phyloP scores from a whole-genome alignment of 495 filamentous ascomycete genomes.

The Penicillium atrosanguineum region DNA sequence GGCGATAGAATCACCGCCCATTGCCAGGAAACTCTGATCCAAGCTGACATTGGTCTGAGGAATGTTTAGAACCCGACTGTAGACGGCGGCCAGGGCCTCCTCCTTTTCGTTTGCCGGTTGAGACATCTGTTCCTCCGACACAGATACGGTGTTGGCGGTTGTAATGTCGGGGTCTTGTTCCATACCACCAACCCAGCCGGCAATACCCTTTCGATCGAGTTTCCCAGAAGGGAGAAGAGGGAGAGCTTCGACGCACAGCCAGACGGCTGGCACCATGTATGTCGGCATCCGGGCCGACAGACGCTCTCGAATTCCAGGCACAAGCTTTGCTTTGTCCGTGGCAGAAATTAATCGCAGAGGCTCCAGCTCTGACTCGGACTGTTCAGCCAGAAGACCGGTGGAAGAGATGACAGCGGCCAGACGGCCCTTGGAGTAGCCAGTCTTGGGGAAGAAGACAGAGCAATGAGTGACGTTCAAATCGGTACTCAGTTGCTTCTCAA shows the following conservation, averaged over 20 bases:
- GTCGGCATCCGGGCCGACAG: slow-evolving; percentile 36
- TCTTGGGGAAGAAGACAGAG: slow-evolving; percentile 42
- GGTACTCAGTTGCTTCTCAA: slow-evolving; percentile 52
- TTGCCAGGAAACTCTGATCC: slow-evolving; percentile 58
- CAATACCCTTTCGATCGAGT: slow-evolving; percentile 45
- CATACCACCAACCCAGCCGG: slow-evolving; percentile 34
- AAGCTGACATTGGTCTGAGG: slow-evolving; percentile 43
- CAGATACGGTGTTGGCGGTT: not conserved
- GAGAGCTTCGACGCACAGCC: slow-evolving; percentile 47
- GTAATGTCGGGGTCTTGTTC: slow-evolving; percentile 27
- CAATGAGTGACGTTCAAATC: slow-evolving; percentile 37
- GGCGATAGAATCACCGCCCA: slow-evolving; percentile 69
- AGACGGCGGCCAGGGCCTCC: slow-evolving; percentile 41
- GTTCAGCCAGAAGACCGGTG: slow-evolving; percentile 20
- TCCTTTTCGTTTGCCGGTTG: slow-evolving; percentile 34
- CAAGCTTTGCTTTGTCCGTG: slow-evolving; percentile 21
- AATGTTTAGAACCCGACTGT: slow-evolving; percentile 54
- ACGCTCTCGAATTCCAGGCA: slow-evolving; percentile 32
- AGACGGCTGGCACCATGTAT: slow-evolving; percentile 58
- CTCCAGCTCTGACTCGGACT: slow-evolving; percentile 19
- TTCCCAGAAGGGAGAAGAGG: slow-evolving; percentile 54
- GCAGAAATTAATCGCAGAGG: slow-evolving; percentile 26
- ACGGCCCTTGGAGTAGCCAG: slow-evolving; percentile 37
- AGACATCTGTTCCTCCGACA: slow-evolving; percentile 6
- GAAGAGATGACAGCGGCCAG: slow-evolving; percentile 40